Conservation (phyloP, 2,329 filamentous ascomycete genomes). For the Diaporthe sp. region DNA sequence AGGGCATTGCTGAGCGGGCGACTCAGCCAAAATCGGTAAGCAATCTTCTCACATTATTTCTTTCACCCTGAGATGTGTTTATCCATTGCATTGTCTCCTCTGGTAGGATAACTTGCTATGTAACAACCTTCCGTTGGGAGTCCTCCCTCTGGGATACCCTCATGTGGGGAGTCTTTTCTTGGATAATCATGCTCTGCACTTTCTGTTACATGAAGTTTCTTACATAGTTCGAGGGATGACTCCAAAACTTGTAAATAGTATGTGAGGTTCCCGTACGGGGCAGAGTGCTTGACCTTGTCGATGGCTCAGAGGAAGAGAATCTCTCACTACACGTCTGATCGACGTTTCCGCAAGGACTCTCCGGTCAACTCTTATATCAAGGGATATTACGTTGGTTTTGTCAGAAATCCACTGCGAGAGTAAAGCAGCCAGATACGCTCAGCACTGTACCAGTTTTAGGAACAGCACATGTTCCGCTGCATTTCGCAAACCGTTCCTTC, state of each 20-base stretch:
- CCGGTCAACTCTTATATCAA: conserved; percentile 9
- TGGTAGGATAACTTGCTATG: neutral
- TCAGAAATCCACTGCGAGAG: neutral
- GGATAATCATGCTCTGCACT: neutral
- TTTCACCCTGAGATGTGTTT: neutral
- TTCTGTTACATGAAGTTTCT: no score
- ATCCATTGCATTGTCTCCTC: neutral
- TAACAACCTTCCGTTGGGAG: no score
- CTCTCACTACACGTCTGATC: neutral
- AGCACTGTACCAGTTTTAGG: neutral
- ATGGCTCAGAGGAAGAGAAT: neutral
- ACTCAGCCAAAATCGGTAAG: conserved; percentile 5
- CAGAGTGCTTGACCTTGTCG: neutral
- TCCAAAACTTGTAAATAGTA: neutral
- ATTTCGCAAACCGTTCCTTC: neutral
- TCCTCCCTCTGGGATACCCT: neutral
- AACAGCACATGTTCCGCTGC: neutral
- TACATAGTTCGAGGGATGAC: neutral
- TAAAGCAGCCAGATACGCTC: neutral
- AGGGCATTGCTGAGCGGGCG: neutral
- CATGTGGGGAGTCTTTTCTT: neutral
- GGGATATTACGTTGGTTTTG: neutral
- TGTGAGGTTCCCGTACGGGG: neutral
- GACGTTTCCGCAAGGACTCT: neutral
- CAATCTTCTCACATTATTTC: neutral